Evolutionary conservation across 257 asterid species (phyloP).

Genomic region (Fraxinus pennsylvanica): DNA sequence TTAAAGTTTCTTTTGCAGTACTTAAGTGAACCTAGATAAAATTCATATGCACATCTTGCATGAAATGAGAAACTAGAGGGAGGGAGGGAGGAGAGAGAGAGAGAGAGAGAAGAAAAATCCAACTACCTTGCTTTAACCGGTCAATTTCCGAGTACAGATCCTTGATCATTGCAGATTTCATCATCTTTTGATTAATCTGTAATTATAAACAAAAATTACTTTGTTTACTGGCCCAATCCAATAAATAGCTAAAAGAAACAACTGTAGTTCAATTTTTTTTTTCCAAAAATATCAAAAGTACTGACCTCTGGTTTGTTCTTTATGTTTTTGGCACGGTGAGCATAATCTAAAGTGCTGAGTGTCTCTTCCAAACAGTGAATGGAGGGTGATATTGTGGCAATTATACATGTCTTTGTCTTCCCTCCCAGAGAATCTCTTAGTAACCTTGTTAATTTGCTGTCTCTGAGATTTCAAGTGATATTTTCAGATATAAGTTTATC

Average conservation of each 20-base stretch:
- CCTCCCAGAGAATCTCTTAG: conserved; percentile 98
- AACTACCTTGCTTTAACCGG: conserved; percentile 88
- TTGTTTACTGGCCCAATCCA: conserved; percentile 12
- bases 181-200: conserved; percentile 93
- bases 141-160: conserved; percentile 81
- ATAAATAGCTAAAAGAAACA: conserved; percentile 12
- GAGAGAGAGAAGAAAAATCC: conserved; percentile 18
- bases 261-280: background rate
- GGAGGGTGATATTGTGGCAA: conserved; percentile 94
- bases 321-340: conserved; percentile 98
- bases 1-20: conserved; percentile 13
- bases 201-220: conserved; percentile 23
- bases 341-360: conserved; percentile 94
- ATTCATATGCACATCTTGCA: background rate
- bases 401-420: conserved; percentile 94
- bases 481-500: background rate
- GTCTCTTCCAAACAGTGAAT: conserved; percentile 91
- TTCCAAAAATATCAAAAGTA: conserved; percentile 14
- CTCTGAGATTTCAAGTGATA: conserved; percentile 55
- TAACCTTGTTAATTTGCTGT: conserved; percentile 93
- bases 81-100: conserved; percentile 7
- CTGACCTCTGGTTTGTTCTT: conserved; percentile 97
- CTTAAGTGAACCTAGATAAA: background rate
- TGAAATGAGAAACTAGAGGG: background rate
- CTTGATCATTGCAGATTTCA: conserved; percentile 69